These are phyloP conservation scores for Kodamaea sp. DNA, from an alignment of 1,139 yeast species.

Conservation along the genomic window DNA sequence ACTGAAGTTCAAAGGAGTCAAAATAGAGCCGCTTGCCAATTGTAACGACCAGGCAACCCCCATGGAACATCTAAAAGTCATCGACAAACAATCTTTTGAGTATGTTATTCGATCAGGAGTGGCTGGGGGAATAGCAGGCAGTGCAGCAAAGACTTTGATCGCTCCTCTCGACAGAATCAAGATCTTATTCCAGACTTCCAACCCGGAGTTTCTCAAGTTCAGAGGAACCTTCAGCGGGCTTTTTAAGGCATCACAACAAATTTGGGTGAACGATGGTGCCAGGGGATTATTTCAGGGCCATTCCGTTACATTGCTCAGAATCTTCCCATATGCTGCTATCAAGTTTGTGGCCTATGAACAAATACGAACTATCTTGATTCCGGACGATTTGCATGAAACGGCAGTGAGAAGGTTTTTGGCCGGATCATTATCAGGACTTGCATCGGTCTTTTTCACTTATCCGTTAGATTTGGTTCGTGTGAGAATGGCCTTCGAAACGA, in stretches of 20 bases:
- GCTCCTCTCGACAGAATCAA: conserved; percentile 97
- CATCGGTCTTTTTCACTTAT: conserved; percentile 86
- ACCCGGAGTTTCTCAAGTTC: conserved; percentile 80
- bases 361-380: conserved; percentile 76
- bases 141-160: conserved; percentile 89
- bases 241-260: conserved; percentile 67
- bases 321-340: conserved; percentile 96
- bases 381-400: conserved; percentile 72
- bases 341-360: conserved; percentile 98
- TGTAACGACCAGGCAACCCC: conserved; percentile 34
- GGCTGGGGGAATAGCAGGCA: conserved; percentile 96
- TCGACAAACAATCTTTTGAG: conserved; percentile 71
- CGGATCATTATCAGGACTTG: conserved; percentile 86
- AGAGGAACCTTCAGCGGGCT: conserved; percentile 83
- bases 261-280: conserved; percentile 71
- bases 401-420: conserved; percentile 78
- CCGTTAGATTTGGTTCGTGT: conserved; percentile 92
- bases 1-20: conserved; percentile 2
- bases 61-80: conserved; percentile 20
- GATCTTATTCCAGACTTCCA: conserved; percentile 90
- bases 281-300: conserved; percentile 92
- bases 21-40: conserved; percentile 12
- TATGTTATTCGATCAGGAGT: conserved; percentile 82
- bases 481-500: conserved; percentile 84
- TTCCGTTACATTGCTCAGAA: conserved; percentile 84